Evolutionary conservation across 164 flowering plant species (phyloP).

Genomic region (Liriodendron chinense): DNA sequence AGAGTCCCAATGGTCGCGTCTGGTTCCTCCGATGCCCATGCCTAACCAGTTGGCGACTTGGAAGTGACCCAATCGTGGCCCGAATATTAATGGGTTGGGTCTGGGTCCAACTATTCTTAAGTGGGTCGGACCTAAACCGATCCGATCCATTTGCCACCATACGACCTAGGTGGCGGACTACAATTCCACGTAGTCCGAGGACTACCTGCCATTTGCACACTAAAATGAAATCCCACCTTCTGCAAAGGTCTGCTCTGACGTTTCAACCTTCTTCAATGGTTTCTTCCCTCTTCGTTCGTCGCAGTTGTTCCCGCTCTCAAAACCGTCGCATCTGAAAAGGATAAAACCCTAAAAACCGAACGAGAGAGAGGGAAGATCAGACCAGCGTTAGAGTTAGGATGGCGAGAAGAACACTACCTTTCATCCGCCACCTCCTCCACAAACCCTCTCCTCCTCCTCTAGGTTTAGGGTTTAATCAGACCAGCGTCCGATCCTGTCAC

Average conservation of each 20-base stretch:
- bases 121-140: too few species aligned
- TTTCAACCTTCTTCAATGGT: neutral
- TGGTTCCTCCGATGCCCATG: too few species aligned
- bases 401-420: neutral
- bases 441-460: neutral
- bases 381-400: neutral
- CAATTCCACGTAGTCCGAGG: neutral
- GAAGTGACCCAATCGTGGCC: too few species aligned
- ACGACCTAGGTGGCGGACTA: too few species aligned
- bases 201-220: neutral
- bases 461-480: neutral
- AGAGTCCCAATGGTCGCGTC: too few species aligned
- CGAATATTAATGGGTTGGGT: too few species aligned
- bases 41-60: too few species aligned
- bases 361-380: neutral
- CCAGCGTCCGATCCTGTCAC: constrained; percentile 46
- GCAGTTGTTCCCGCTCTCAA: neutral
- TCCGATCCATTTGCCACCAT: too few species aligned
- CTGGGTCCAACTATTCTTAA: too few species aligned
- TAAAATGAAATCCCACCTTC: neutral
- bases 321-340: neutral
- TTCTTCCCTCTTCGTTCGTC: neutral
- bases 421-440: neutral
- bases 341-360: neutral
- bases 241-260: neutral